Evolutionary conservation across 208 protist species (phyloP), one percentile per base, ranked within the genome.

Genomic region (Crithidia brevicula): DNA sequence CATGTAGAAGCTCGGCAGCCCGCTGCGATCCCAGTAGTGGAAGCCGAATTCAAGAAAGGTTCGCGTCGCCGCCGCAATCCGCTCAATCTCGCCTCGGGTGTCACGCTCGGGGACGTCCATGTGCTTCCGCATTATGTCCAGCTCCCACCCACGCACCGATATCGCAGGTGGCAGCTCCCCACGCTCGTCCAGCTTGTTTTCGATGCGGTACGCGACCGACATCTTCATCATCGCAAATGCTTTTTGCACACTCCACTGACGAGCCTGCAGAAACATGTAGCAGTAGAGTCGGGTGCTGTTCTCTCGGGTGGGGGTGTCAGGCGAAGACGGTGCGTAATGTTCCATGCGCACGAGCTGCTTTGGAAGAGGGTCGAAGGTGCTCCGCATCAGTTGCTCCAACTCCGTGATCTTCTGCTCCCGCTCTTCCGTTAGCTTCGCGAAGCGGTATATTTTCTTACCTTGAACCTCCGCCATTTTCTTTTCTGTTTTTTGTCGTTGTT

Each of bases 241-340:
- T 46, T 83, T 77, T 27, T 73, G 54, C 36, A 91, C 74, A 36
- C 86, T 59, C 85, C 88, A 91, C 33, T 78, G 45, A 13, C 77
- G 73, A 2, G 76, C 31, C 36, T 62, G 52, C 23, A 93, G 74
- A 42, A 81, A 87, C 10, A 36, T 42, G 66, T 88, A 86, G 20
- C 71, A 82, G 54, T 73, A 81, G 25, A 79, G 38, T 8, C 84
- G 79, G n/a, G 50, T 66, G 13, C 52, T 38, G n/a, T 79, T 82
- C 27, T 79, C 23, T 18, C 30, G 20, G 9, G 82, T 87, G 16
- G 77, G 66, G 0, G 70, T 49, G 8, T 34, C 33, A 3, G 49
- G 38, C 4, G 58, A 28, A 43, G 50, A 49, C 18, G 42, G 42
- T 6, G 57, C 45, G 22, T 36, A 46, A 23, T 74, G 53, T 20